A percentile compares a stretch with the other conserved stretches of the same genome.
Conservation (phyloP, 1,284 basidiomycete genomes). For the Mycena citricolor region DNA sequence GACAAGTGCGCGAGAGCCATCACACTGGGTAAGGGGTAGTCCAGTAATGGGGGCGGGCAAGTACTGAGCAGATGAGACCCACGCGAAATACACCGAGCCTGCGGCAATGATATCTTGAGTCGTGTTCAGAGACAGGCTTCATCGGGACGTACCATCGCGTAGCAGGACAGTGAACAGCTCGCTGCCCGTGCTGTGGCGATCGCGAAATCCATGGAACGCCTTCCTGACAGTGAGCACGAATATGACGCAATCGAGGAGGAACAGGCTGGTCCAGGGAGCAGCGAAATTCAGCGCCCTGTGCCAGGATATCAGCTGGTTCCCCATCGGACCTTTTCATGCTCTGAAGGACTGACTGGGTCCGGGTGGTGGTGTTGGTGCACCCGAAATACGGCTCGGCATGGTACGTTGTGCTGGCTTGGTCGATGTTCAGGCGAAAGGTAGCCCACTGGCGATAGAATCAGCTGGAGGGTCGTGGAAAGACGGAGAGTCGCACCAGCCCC, state of each 20-base stretch:
- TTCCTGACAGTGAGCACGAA: constrained; percentile 18
- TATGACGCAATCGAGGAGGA: constrained; percentile 13
- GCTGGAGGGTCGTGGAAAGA: neutral
- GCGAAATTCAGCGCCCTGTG: constrained; percentile 9
- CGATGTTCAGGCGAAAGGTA: constrained; percentile 5
- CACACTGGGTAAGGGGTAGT: constrained; percentile 4
- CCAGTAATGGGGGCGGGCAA: neutral
- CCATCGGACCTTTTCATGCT: neutral
- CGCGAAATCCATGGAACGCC: constrained; percentile 8
- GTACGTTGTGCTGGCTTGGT: neutral
- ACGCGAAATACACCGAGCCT: constrained; percentile 18
- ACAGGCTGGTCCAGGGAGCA: constrained; percentile 11
- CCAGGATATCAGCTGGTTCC: neutral
- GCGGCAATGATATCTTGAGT: neutral
- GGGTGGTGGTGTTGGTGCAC: neutral
- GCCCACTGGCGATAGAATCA: constrained; percentile 13
- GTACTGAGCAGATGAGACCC: neutral
- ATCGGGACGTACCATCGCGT: constrained; percentile 8
- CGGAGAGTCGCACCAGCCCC: constrained; percentile 6
- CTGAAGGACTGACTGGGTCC: neutral
- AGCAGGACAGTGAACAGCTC: constrained; percentile 13
- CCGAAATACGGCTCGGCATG: too few species aligned
- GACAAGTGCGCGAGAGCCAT: constrained; percentile 12
- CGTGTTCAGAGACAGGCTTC: neutral
- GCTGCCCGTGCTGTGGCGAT: neutral